phyloP scores from a whole-genome alignment of 2,329 filamentous ascomycete genomes.

The Calonectria montana region DNA sequence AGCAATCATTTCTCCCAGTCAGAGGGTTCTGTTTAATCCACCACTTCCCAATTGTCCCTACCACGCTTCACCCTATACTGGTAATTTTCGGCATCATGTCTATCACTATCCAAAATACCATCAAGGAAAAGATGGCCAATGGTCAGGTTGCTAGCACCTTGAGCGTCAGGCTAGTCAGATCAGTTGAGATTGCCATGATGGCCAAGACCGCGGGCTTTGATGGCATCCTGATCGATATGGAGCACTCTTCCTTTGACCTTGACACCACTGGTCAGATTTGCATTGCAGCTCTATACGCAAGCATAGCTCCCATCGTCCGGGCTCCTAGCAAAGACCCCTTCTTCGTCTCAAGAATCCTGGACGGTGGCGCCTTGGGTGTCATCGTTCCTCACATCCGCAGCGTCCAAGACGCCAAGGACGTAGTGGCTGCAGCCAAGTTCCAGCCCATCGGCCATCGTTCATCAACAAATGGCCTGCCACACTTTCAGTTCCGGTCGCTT shows the following conservation, averaged over 20 bases:
- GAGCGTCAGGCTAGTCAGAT: constrained; percentile 47
- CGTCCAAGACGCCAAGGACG: constrained; percentile 38
- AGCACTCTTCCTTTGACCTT: constrained; percentile 50
- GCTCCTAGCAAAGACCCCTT: constrained; percentile 40
- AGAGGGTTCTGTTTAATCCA: not conserved
- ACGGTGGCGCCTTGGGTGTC: constrained; percentile 41
- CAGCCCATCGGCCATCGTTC: constrained; percentile 35
- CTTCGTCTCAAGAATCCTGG: constrained; percentile 41
- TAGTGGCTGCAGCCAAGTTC: constrained; percentile 43
- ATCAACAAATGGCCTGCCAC: constrained; percentile 39
- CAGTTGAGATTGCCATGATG: constrained; percentile 46
- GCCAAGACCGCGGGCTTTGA: constrained; percentile 50
- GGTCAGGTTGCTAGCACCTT: constrained; percentile 43
- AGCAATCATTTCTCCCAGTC: not conserved
- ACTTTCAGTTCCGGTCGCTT: constrained; percentile 34
- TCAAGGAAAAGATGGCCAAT: constrained; percentile 42
- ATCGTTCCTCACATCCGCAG: constrained; percentile 42
- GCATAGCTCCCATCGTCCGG: constrained; percentile 43
- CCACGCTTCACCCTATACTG: not conserved
- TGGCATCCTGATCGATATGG: constrained; percentile 52
- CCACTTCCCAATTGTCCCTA: not conserved
- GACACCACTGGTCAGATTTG: constrained; percentile 47
- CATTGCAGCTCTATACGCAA: constrained; percentile 42
- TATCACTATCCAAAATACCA: constrained; percentile 33
- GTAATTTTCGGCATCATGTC: constrained; percentile 30